These are phyloP conservation scores for Tolypocladium album DNA, from an alignment of 2,329 filamentous ascomycete species.

Conservation along the genomic window DNA sequence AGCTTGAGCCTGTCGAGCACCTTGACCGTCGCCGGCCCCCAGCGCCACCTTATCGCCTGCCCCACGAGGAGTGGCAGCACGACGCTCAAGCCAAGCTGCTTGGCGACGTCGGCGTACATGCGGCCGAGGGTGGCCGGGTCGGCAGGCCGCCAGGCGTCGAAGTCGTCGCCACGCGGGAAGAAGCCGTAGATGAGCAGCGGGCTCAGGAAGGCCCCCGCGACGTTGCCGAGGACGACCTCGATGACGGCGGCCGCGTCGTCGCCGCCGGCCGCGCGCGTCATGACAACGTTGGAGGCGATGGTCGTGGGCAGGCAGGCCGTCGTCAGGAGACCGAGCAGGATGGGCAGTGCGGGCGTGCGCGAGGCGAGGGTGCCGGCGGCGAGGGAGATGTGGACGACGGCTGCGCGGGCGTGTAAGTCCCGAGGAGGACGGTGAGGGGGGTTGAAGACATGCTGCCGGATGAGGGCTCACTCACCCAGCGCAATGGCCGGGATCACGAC, in stretches of 20 bases:
- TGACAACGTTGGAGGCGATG: constrained; percentile 63
- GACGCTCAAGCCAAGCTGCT: constrained; percentile 57
- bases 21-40: constrained; percentile 39
- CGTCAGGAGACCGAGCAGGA: constrained; percentile 58
- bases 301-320: constrained; percentile 61
- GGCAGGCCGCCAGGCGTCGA: constrained; percentile 44
- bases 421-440: neutral
- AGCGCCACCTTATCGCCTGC: constrained; percentile 43
- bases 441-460: too few species aligned
- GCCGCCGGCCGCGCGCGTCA: constrained; percentile 59
- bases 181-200: constrained; percentile 54
- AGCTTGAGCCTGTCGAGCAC: constrained; percentile 42
- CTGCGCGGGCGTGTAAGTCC: constrained; percentile 15
- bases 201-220: constrained; percentile 56
- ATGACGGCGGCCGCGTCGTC: constrained; percentile 56
- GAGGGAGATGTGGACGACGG: constrained; percentile 34
- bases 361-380: constrained; percentile 36
- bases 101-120: constrained; percentile 58
- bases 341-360: constrained; percentile 48
- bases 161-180: constrained; percentile 40
- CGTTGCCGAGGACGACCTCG: constrained; percentile 60
- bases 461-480: constrained; percentile 30
- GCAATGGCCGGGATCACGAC: constrained; percentile 54
- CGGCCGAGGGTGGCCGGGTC: constrained; percentile 39
- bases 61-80: constrained; percentile 53